Conservation (phyloP, 2,329 filamentous ascomycete species). For the Fusarium austroafricanum region DNA sequence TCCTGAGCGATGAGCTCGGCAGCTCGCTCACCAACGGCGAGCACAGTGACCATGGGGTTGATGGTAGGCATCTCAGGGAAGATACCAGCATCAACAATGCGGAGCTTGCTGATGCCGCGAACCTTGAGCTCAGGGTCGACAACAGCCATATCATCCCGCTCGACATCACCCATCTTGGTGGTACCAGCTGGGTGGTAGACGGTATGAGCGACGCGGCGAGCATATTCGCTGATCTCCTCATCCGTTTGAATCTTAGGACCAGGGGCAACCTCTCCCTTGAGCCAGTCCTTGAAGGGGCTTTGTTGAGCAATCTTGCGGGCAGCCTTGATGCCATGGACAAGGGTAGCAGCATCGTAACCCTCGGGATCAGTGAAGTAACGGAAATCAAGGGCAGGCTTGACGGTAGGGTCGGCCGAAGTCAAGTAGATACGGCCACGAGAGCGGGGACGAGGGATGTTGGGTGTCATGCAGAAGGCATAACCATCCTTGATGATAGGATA, state of each 20-base stretch:
- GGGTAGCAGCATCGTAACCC: constrained; percentile 85
- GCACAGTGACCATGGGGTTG: constrained; percentile 91
- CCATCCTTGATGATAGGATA: constrained; percentile 73
- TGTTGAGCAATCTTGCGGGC: constrained; percentile 82
- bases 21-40: constrained; percentile 84
- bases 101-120: constrained; percentile 76
- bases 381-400: constrained; percentile 89
- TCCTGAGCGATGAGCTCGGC: constrained; percentile 83
- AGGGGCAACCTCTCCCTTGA: constrained; percentile 84
- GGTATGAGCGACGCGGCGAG: constrained; percentile 82
- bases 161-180: constrained; percentile 86
- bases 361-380: constrained; percentile 89
- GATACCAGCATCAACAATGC: constrained; percentile 87
- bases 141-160: constrained; percentile 76
- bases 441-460: constrained; percentile 86
- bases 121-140: constrained; percentile 82
- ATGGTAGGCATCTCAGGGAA: constrained; percentile 89
- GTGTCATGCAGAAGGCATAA: constrained; percentile 93
- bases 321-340: constrained; percentile 80
- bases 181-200: constrained; percentile 92
- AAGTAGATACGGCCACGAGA: constrained; percentile 83
- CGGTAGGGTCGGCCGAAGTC: constrained; percentile 77
- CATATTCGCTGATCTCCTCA: constrained; percentile 85
- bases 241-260: constrained; percentile 79
- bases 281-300: constrained; percentile 83